These are phyloP conservation scores for Kwoniella mangroviensis DNA, from an alignment of 768 basidiomycete genomes.

Conservation along the genomic window DNA sequence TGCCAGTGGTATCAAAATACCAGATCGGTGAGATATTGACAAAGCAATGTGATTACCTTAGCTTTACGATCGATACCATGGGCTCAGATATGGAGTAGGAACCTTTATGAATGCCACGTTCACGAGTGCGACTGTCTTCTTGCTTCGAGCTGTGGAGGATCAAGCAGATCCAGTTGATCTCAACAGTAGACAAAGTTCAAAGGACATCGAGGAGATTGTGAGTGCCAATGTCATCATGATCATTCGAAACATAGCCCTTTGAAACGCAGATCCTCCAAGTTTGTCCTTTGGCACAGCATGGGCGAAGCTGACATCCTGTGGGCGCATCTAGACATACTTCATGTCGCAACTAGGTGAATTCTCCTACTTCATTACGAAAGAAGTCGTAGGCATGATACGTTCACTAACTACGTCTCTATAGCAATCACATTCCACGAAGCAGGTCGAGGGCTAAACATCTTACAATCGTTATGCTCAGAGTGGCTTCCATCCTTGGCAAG, in stretches of 20 bases:
- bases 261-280: no score
- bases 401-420: neutral
- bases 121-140: conserved; percentile 5
- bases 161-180: neutral
- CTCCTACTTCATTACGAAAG: neutral
- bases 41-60: neutral
- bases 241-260: neutral
- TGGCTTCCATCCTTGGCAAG: neutral
- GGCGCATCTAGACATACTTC: neutral
- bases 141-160: neutral
- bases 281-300: no score
- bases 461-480: conserved; percentile 5
- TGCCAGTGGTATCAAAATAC: no score
- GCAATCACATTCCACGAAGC: conserved; percentile 2
- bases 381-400: neutral
- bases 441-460: conserved; percentile 2
- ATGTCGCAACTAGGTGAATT: conserved; percentile 8
- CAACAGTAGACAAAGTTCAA: neutral
- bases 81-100: neutral
- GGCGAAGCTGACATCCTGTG: no score
- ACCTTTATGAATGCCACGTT: conserved; percentile 2
- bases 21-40: neutral
- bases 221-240: neutral
- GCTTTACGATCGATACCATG: conserved; percentile 1
- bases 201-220: conserved; percentile 5